Conservation (phyloP, 306 rosid species). For the Herpetospermum pedunculosum region DNA sequence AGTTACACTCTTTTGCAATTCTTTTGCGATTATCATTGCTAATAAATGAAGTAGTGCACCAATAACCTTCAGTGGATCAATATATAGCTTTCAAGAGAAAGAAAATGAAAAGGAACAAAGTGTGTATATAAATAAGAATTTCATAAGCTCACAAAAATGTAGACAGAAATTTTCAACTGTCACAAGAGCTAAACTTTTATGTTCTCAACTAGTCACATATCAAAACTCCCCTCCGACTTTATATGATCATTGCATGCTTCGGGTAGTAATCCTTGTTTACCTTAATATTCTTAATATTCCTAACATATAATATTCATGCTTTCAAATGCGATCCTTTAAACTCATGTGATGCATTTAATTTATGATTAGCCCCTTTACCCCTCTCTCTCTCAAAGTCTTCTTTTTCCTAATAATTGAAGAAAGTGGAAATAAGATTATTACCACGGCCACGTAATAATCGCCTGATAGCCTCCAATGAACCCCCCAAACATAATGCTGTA, state of each 20-base stretch:
- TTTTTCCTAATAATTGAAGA: neutral
- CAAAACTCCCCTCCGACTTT: neutral
- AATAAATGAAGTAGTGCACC: neutral
- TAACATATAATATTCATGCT: neutral
- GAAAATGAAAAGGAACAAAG: neutral
- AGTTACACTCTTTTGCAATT: neutral
- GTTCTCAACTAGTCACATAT: neutral
- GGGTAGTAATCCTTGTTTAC: neutral
- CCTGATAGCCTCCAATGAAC: conserved; percentile 56
- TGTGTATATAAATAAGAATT: neutral
- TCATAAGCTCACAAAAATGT: neutral
- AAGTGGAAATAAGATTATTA: conserved; percentile 11
- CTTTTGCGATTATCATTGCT: neutral
- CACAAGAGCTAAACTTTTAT: neutral
- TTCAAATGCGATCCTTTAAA: neutral
- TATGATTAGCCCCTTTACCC: neutral
- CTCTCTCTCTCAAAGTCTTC: neutral
- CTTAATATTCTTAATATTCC: neutral
- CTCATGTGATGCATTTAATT: neutral
- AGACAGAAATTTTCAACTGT: neutral
- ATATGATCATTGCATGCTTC: neutral
- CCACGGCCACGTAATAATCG: conserved; percentile 44
- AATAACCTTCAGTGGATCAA: neutral
- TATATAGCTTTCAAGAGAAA: neutral
- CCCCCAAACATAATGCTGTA: conserved; percentile 79